Base-by-base conservation (phyloP, 495 filamentous ascomycete species). In the Neurospora sp. region DNA sequence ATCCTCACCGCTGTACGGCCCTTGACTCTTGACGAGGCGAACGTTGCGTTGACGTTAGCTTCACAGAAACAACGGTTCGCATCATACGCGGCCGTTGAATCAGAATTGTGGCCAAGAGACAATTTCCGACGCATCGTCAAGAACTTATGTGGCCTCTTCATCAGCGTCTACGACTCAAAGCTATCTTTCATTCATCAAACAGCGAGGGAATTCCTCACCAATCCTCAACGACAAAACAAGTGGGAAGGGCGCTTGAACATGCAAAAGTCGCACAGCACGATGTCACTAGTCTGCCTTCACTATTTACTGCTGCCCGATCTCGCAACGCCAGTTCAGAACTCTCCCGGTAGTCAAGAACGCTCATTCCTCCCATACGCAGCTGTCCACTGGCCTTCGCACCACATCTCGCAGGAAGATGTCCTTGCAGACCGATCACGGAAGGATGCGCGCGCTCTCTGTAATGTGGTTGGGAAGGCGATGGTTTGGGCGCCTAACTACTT, bases 141-240 rank as follows among this genome's bases (percentile, higher is more conserved):
- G 76, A 76, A 81, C 59, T 75, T 81, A 36, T 85, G 82, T 71
- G 83, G 83, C 10, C 74, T 81, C 2, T 83, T 86, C 69, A 74
- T 86, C 19, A 79, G 39, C 39, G 74, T 83, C 21, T 45, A 79
- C 40, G 78, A 83, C 69, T 70, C 54, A 31, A 81, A 79, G 71
- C n/a, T 85, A 13, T 82, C 66, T 38, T 80, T 85, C 28, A 79
- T 86, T 59, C 83, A 86, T 72, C 80, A 84, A 42, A 85, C 83
- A 31, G 82, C 82, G 38, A 80, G 76, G 72, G 83, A 84, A 70
- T 86, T 84, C 37, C 77, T 85, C 17, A 73, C 74, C 15, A 15
- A 37, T 70, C 34, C 73, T 9, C 19, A 74, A 45, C 34, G 37
- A 42, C 9, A 34, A 24, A 45, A 70, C 39, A 74, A 73, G 21